Conservation (phyloP, 306 rosid genomes). For the Hippophae tibetana region DNA sequence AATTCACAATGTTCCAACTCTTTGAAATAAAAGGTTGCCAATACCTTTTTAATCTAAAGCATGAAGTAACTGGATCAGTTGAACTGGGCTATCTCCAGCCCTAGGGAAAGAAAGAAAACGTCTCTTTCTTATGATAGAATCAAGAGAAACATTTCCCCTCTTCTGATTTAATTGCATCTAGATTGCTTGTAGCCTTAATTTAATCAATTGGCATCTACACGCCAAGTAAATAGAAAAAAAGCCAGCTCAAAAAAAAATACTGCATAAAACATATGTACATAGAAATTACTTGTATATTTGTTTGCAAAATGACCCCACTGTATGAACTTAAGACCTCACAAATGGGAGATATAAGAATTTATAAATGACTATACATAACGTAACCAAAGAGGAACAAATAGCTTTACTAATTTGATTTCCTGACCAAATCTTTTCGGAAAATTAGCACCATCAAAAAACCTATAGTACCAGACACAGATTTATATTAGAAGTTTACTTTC, state of each 20-base stretch:
- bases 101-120: constrained; percentile 50
- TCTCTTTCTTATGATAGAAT: constrained; percentile 55
- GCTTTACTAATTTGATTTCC: too few species aligned
- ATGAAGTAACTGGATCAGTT: constrained; percentile 62
- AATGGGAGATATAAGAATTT: not conserved
- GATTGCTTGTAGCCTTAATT: constrained; percentile 31
- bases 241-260: constrained; percentile 15
- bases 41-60: constrained; percentile 77
- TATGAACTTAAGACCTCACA: not conserved
- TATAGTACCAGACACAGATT: too few species aligned
- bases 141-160: constrained; percentile 50
- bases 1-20: not conserved
- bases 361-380: too few species aligned
- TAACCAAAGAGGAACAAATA: too few species aligned
- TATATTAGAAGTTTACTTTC: too few species aligned
- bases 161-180: constrained; percentile 56
- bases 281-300: not conserved
- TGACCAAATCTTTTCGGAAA: too few species aligned
- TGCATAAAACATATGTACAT: constrained; percentile 9
- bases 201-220: constrained; percentile 57
- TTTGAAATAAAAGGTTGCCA: constrained; percentile 9
- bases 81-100: constrained; percentile 45
- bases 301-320: constrained; percentile 3
- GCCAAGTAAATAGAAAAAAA: constrained; percentile 17
- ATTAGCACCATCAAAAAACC: too few species aligned